Evolutionary conservation across 352 stramenopile genomes (phyloP), one percentile per base, ranked within the genome.

Genomic region (Pythium folliculosum): DNA sequence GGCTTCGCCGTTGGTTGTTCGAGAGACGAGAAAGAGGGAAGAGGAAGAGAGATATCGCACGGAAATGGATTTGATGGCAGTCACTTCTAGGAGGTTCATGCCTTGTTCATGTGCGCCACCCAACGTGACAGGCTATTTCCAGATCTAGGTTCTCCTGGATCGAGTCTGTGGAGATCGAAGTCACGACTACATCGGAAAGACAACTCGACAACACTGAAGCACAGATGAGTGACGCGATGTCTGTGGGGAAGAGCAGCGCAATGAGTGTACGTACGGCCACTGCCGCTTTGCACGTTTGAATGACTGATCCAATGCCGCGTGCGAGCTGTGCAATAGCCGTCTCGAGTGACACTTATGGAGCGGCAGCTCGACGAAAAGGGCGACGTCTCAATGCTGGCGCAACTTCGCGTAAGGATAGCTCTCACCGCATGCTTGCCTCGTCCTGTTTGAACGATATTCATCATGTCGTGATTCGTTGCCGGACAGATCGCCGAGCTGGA

Each of bases 331-430:
- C n/a, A n/a, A n/a, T 63, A 90, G 81, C 63, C 79, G 1, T 79
- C 67, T 3, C 77, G 84, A 21, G 64, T 82, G 61, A 89, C 82
- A 45, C 72, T 91, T 22, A 92, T 91, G 80, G 80, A 91, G 75
- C 80, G 82, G 10, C 82, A 92, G 64, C 70, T 77, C 9, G 57
- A 88, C 27, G 81, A 91, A 63, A 91, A 84, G 65, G 80, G 82
- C 32, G 81, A 92, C 59, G 77, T 85, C 14, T 84, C 84, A 5
- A 92, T 92, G 84, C 71, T 92, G 0, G 84, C 81, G n/a, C 86
- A 82, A 0, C 70, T 92, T 5, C 80, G 81, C 3, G 84, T 92
- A 78, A n/a, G n/a, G n/a, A n/a, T n/a, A n/a, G n/a, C n/a, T n/a
- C n/a, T n/a, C n/a, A n/a, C n/a, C 52, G 43, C 4, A 45, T 40